Base-by-base conservation (phyloP, 192 early-diverging fungal genomes). In the Coemansia sp. region DNA sequence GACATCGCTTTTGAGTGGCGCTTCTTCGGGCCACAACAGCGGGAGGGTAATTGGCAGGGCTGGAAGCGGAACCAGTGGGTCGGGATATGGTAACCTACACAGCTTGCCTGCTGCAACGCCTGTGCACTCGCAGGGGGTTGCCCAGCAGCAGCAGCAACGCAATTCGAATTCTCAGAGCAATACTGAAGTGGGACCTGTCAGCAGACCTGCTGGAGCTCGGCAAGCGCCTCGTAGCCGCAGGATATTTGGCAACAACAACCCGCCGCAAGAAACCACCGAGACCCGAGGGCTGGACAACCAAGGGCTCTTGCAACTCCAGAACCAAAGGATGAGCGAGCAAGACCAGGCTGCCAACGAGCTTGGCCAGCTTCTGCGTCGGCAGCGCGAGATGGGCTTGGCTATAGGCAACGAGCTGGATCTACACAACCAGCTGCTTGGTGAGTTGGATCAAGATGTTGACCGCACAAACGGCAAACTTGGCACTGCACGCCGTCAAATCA, bases 341-440 rank as follows among this genome's bases (percentile, higher is more conserved):
- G 97, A 99, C 65, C 70, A 77, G 32, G 85, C 87, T 61, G 87
- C 95, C 6, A 86, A 89, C 8, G 85, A 89, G n/a, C 87, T 99
- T 41, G 87, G 87, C 32, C 65, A 85, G 16, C 89, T 96, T 26
- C 67, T 99, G 61, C 79, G 83, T 47, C 84, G 95, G 48, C 97
- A 99, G 72, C 87, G 88, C 66, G 87, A 96, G 66, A 87, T 99
- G 77, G 95, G 95, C 15, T 54, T 88, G 59, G 87, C 90, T 15
- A 98, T 99, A 61, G 89, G 90, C 19, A 73, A 94, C 18, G 97
- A 99, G 76, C 82, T 99, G 40, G 95, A 98, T 57, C 75, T 88
- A 68, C 97, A 99, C 68, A 99, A 93, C 81, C 87, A 91, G 69
- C 55, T 98, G 66, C 71, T 99, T 68, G 88, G 88, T 37, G 94